Percentiles rank a stretch among this genome's conserved stretches.
Conservation (phyloP, 495 filamentous ascomycete genomes). For the Penicillium cosmopolitanum region DNA sequence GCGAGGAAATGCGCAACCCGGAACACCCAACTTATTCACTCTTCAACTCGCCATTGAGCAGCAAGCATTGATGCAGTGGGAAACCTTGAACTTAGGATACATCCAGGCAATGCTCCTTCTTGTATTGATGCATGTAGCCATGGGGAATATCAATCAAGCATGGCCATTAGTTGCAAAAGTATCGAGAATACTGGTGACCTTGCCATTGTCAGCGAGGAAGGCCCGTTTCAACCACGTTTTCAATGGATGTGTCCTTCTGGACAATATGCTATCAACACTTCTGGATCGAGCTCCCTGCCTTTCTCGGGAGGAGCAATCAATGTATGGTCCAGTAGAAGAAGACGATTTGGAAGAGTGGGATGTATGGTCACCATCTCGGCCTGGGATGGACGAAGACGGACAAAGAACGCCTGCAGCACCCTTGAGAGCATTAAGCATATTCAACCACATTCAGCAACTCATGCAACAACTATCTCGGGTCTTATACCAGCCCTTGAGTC, state of each 20-base stretch:
- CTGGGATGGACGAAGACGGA: background rate
- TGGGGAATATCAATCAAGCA: conserved; percentile 42
- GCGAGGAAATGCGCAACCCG: background rate
- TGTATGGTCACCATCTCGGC: conserved; percentile 13
- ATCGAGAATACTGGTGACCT: conserved; percentile 46
- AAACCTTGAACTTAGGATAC: conserved; percentile 49
- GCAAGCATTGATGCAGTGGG: conserved; percentile 22
- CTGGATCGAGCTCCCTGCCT: conserved; percentile 17
- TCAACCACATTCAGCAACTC: conserved; percentile 19
- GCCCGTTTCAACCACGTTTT: conserved; percentile 25
- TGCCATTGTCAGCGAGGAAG: conserved; percentile 10
- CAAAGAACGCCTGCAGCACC: conserved; percentile 9
- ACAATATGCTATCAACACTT: conserved; percentile 24
- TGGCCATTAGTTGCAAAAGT: conserved; percentile 58
- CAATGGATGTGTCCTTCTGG: conserved; percentile 27
- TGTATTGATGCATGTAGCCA: conserved; percentile 51
- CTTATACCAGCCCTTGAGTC: background rate
- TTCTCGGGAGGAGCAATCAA: conserved; percentile 13
- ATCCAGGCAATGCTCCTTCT: conserved; percentile 60
- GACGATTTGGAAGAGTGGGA: conserved; percentile 33
- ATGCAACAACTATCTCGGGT: conserved; percentile 12
- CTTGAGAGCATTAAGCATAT: conserved; percentile 25
- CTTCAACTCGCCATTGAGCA: conserved; percentile 21
- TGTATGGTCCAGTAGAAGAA: conserved; percentile 14
- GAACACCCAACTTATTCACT: background rate